Evolutionary conservation across 2,329 filamentous ascomycete genomes (phyloP), one percentile per base, ranked within the genome.

Genomic region (Emergomyces orientalis): DNA sequence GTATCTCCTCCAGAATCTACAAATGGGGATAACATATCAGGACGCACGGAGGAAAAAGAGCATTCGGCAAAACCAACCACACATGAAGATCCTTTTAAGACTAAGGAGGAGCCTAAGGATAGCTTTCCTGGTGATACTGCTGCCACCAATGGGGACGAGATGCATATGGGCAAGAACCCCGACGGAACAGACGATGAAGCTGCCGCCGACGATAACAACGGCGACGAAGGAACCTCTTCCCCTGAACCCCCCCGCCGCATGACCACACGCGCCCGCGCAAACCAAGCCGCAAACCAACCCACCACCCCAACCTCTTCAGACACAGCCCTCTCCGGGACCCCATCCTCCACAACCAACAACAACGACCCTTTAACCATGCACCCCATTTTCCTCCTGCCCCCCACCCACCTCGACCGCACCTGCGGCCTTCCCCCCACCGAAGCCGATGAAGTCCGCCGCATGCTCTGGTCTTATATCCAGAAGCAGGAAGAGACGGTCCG

Each of bases 401-500:
- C 78, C 8, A 72, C 77, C 22, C 74, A 80, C 45, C 77, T 82
- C 14, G 80, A 85, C 67, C 75, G 78, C 56, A 81, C 84, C 65
- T 80, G 83, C 62, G 84, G 83, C 2, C 78, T 87, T 0, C 83
- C 84, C 0, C 72, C 79, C 1, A 72, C 76, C 54, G 85, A 87
- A 75, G 84, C 85, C 3, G 83, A 86, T 68, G 84, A 87, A 34
- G 86, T 84, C 0, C 82, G 84, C 43, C 80, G 82, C 59, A 72
- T 86, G 25, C 76, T 88, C 6, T 80, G 83, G 73, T 79, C 83
- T 2, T 87, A 86, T 68, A 82, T 87, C 6, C 84, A 87, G 68
- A 87, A 87, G 68, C 84, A 87, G 70, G 84, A 87, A 68, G 85
- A 87, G 69, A 82, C 85, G 3, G 81, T 86, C 3, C 79, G 84